These are phyloP conservation scores for Anthoceros angustus DNA, from an alignment of 225 moss, liverwort and hornwort species.

Conservation along the genomic window DNA sequence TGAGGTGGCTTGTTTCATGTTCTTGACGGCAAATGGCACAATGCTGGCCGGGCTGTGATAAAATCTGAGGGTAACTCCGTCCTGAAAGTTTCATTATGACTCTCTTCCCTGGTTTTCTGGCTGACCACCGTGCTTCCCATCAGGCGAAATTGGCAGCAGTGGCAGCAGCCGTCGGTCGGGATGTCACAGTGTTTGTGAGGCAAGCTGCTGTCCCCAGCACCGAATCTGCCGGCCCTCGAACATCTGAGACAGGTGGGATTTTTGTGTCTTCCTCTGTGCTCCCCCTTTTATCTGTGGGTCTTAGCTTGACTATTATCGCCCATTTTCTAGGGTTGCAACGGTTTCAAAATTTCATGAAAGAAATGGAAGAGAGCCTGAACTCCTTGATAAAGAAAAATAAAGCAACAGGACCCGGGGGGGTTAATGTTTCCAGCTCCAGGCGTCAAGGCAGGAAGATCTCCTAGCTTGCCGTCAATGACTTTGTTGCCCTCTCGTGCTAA, in stretches of 20 bases:
- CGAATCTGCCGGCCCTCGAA: constrained; percentile 8
- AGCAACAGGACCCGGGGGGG: neutral
- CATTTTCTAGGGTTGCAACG: constrained; percentile 3
- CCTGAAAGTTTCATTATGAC: neutral
- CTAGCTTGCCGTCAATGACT: neutral
- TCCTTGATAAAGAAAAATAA: neutral
- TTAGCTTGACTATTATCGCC: constrained; percentile 2
- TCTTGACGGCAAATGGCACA: neutral
- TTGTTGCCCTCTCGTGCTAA: neutral
- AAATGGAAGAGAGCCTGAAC: constrained; percentile 1
- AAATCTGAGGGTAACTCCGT: neutral
- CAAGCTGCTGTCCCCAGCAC: constrained; percentile 21
- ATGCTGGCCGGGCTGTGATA: neutral
- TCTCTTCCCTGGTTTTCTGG: neutral
- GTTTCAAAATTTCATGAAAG: neutral
- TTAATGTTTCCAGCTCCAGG: neutral
- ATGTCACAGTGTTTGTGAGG: constrained; percentile 35
- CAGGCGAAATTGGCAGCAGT: constrained; percentile 30
- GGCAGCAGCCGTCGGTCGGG: constrained; percentile 27
- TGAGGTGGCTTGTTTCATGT: neutral
- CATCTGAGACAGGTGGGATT: constrained; percentile 16
- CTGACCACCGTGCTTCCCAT: neutral
- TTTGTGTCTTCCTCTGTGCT: neutral
- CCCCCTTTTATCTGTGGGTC: neutral
- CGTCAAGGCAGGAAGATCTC: neutral